Evolutionary conservation across 495 filamentous ascomycete species (phyloP).

Genomic region (Stereocaulon alpinum): DNA sequence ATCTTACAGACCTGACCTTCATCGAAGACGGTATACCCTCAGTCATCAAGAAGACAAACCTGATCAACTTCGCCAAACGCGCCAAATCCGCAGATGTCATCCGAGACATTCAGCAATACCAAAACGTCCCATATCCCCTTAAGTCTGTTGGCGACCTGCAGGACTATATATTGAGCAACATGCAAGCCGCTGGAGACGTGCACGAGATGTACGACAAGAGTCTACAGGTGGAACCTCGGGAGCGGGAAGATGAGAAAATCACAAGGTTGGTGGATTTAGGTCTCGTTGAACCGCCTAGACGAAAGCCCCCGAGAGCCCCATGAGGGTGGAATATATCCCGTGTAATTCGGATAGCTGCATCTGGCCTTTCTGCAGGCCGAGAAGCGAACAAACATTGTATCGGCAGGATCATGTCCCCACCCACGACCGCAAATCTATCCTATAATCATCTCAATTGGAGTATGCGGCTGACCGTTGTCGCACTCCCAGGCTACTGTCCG

Average conservation of each 20-base stretch:
- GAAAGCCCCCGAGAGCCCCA: not conserved
- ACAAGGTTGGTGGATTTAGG: conserved; percentile 47
- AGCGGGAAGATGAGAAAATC: conserved; percentile 93
- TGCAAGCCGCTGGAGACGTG: conserved; percentile 87
- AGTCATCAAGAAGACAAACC: conserved; percentile 82
- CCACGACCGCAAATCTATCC: conserved; percentile 12
- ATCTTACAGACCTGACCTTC: conserved; percentile 95
- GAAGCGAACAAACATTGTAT: not conserved
- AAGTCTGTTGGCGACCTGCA: conserved; percentile 85
- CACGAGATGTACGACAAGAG: conserved; percentile 99
- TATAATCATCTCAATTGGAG: conserved; percentile 11
- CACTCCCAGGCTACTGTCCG: conserved; percentile 53
- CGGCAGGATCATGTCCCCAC: conserved; percentile 30
- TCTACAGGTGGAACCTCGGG: conserved; percentile 81
- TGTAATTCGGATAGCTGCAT: conserved; percentile 11
- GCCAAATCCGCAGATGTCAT: conserved; percentile 97
- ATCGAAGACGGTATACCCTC: conserved; percentile 98
- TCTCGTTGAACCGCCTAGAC: conserved; percentile 11
- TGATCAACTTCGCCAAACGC: conserved; percentile 98
- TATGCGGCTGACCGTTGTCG: conserved; percentile 21
- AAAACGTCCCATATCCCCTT: conserved; percentile 87
- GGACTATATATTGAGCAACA: conserved; percentile 92
- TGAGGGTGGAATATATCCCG: conserved; percentile 21
- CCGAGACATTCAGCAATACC: conserved; percentile 95
- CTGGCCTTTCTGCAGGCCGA: not conserved